Evolutionary conservation across 75 land plant genomes (phyloP).

Genomic region (Sequoiadendron giganteum): DNA sequence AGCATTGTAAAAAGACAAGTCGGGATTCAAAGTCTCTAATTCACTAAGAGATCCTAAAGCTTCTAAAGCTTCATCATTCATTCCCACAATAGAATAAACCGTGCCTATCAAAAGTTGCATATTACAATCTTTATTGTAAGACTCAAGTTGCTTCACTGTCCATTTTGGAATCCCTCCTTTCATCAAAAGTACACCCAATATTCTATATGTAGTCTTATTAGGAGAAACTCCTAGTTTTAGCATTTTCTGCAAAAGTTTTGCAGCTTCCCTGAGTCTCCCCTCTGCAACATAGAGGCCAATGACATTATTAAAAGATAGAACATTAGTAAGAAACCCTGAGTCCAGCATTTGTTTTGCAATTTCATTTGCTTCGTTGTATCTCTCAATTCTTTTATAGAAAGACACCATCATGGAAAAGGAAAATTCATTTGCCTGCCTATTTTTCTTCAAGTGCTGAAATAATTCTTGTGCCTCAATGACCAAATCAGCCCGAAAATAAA

Average conservation of each 20-base stretch:
- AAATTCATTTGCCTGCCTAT: conserved; percentile 48
- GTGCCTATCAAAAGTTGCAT: conserved; percentile 38
- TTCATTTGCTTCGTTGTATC: conserved; percentile 62
- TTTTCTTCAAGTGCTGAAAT: conserved; percentile 41
- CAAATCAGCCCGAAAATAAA: conserved; percentile 57
- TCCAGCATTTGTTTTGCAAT: conserved; percentile 41
- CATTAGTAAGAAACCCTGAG: conserved; percentile 39
- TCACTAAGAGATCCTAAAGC: conserved; percentile 37
- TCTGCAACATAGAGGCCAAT: conserved; percentile 50
- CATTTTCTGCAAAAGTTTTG: conserved; percentile 23
- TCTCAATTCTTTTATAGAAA: conserved; percentile 31
- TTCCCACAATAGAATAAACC: conserved; percentile 56
- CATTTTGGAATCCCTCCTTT: conserved; percentile 50
- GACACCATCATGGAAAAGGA: conserved; percentile 72
- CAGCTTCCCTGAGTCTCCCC: conserved; percentile 36
- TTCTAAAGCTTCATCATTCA: conserved; percentile 62
- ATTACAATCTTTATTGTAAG: conserved; percentile 36
- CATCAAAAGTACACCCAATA: conserved; percentile 52
- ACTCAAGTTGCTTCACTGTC: conserved; percentile 48
- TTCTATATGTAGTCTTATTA: conserved; percentile 37
- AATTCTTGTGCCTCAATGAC: conserved; percentile 43
- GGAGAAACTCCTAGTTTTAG: conserved; percentile 16
- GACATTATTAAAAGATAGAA: conserved; percentile 57
- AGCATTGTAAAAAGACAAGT: conserved; percentile 60
- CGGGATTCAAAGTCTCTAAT: conserved; percentile 33